These are phyloP conservation scores for Torrubiella hemipterigena DNA, from an alignment of 2,329 filamentous ascomycete genomes.

Conservation along the genomic window DNA sequence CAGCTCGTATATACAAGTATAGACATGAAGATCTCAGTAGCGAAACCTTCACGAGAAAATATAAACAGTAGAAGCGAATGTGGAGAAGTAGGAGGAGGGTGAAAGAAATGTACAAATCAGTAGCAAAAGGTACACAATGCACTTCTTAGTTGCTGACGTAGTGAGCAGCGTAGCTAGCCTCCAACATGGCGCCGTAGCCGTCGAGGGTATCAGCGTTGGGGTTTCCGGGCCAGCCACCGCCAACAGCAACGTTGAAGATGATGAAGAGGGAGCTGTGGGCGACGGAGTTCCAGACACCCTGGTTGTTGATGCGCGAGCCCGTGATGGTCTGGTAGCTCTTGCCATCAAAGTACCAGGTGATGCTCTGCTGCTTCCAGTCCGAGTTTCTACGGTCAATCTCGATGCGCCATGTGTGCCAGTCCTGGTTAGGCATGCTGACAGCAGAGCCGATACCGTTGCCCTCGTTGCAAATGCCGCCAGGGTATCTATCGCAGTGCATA, in stretches of 20 bases:
- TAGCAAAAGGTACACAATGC: too few species aligned
- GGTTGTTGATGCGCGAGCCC: constrained; percentile 30
- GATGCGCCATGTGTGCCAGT: constrained; percentile 38
- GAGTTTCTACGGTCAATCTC: constrained; percentile 34
- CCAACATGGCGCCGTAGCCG: constrained; percentile 35
- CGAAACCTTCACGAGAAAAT: too few species aligned
- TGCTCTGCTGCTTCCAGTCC: constrained; percentile 34
- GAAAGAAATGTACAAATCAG: too few species aligned
- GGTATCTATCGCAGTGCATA: constrained; percentile 34
- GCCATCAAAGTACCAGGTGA: constrained; percentile 38
- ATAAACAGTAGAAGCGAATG: neutral
- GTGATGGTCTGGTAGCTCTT: constrained; percentile 27
- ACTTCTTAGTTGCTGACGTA: too few species aligned
- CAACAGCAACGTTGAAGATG: constrained; percentile 44
- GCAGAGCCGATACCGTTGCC: constrained; percentile 27
- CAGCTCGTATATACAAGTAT: neutral
- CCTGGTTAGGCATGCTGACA: constrained; percentile 22
- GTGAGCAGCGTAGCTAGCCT: constrained; percentile 37
- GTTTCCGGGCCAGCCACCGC: constrained; percentile 37
- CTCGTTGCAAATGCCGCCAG: constrained; percentile 39
- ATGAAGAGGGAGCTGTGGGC: constrained; percentile 38
- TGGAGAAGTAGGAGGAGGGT: too few species aligned
- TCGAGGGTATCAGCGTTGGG: constrained; percentile 34
- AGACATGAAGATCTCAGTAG: neutral
- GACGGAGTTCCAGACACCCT: constrained; percentile 34